Base-by-base conservation (phyloP, 345 rosid species). In the Gossypium herbaceum region DNA sequence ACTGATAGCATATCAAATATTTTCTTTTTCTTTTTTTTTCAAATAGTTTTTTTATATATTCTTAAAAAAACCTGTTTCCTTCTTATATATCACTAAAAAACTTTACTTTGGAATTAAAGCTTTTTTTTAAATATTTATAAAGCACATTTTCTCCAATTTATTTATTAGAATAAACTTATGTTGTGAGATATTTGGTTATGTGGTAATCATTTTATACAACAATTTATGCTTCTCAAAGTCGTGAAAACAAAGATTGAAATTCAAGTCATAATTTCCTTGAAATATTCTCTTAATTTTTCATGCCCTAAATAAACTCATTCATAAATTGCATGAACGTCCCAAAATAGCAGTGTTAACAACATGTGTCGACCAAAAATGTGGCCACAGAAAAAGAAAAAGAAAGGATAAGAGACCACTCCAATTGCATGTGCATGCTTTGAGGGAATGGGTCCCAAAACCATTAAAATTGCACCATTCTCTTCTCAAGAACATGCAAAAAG, bases 361-460 rank as follows among this genome's bases (percentile, higher is more conserved):
- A 67, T 34, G 41, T 9, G 34, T 45, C 44, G 71, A 67, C 45
- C 51, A 45, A 67, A 67, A 20, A 5, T 34, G 45, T 68, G 73
- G 58, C 58, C 13, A 20, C 73, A 25, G 48, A 50, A 68, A 68
- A 48, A 9, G 16, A 68, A 50, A 68, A 68, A 48, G 12, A 39
- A 75, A 44, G 78, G 68, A 69, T 29, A 25, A 13, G 17, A 51
- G 75, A 61, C 45, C 12, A 20, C 27, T 56, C 60, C 61, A 57
- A 20, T 20, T 10, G 62, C 79, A 71, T 77, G 75, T 77, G 79
- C 60, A 62, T 27, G 71, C 55, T 41, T 8, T 34, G 75, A 76
- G 56, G 56, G 44, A 22, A 22, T 19, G 17, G 79, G 75, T 43
- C 8, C 63, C 79, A 51, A 41, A 39, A 11, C 58, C 19, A 22